Evolutionary conservation across 768 basidiomycete genomes (phyloP).

Genomic region (Lepiota venenata): DNA sequence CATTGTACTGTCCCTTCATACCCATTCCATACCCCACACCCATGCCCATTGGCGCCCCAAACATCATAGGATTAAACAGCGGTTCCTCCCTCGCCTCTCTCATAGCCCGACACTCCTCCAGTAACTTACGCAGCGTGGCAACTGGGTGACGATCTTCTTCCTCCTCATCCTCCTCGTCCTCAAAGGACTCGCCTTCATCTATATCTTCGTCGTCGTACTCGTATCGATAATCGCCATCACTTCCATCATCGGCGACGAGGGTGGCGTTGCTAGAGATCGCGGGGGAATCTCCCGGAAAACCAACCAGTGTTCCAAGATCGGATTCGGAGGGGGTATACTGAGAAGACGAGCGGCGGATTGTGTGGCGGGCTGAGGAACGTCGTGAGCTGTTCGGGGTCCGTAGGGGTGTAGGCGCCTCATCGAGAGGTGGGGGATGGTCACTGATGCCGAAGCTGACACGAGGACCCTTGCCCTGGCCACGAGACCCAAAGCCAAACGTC

Average conservation of each 20-base stretch:
- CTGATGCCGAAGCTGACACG: constrained; percentile 13
- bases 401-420: background rate
- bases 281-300: constrained; percentile 9
- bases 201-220: constrained; percentile 17
- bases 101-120: constrained; percentile 58
- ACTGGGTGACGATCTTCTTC: constrained; percentile 26
- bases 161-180: constrained; percentile 29
- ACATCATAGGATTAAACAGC: constrained; percentile 21
- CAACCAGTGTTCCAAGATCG: constrained; percentile 7
- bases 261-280: constrained; percentile 8
- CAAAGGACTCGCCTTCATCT: constrained; percentile 20
- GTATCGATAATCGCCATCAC: constrained; percentile 21
- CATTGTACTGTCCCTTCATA: background rate
- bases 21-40: constrained; percentile 2
- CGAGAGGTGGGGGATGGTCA: background rate
- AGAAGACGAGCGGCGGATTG: constrained; percentile 2
- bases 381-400: background rate
- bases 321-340: constrained; percentile 8
- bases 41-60: constrained; percentile 6
- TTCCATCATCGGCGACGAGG: constrained; percentile 22
- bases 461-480: background rate
- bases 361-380: constrained; percentile 2
- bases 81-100: constrained; percentile 38
- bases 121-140: constrained; percentile 42
- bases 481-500: background rate